These are phyloP conservation scores for Cicer cuneatum DNA, from an alignment of 306 rosid genomes.

Conservation along the genomic window DNA sequence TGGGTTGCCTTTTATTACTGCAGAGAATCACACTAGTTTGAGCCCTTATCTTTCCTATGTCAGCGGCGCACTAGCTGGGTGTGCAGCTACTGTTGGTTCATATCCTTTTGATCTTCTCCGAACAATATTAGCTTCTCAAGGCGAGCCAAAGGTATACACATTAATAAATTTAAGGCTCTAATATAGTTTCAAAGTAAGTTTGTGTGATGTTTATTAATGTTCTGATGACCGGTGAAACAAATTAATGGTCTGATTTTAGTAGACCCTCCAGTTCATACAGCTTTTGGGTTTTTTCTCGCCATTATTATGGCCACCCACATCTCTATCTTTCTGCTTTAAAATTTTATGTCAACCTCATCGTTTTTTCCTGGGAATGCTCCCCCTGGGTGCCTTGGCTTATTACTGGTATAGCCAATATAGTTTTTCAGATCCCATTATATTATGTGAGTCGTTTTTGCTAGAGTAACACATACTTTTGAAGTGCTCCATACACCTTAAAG, in stretches of 20 bases:
- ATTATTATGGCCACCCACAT: not conserved
- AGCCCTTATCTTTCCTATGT: constrained; percentile 88
- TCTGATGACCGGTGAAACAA: constrained; percentile 29
- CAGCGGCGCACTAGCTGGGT: constrained; percentile 92
- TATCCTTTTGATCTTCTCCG: constrained; percentile 96
- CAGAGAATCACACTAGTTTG: constrained; percentile 81
- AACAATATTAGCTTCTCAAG: constrained; percentile 96
- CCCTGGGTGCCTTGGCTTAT: not conserved
- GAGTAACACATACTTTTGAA: not conserved
- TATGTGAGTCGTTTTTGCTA: not conserved
- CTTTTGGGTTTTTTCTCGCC: constrained; percentile 1
- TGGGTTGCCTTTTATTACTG: constrained; percentile 46
- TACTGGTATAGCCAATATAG: not conserved
- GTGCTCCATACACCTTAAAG: not conserved
- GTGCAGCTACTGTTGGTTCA: constrained; percentile 94
- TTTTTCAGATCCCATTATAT: not conserved
- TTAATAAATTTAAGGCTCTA: constrained; percentile 7
- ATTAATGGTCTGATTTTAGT: not conserved
- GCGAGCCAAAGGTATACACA: constrained; percentile 87
- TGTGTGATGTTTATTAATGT: constrained; percentile 16
- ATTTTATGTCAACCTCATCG: not conserved
- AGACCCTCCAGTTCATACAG: not conserved
- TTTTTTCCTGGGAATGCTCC: not conserved
- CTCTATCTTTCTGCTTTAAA: constrained; percentile 17
- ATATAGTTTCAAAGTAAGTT: constrained; percentile 10